Conservation (phyloP, 2,329 filamentous ascomycete genomes). For the Phyllosticta citriasiana region DNA sequence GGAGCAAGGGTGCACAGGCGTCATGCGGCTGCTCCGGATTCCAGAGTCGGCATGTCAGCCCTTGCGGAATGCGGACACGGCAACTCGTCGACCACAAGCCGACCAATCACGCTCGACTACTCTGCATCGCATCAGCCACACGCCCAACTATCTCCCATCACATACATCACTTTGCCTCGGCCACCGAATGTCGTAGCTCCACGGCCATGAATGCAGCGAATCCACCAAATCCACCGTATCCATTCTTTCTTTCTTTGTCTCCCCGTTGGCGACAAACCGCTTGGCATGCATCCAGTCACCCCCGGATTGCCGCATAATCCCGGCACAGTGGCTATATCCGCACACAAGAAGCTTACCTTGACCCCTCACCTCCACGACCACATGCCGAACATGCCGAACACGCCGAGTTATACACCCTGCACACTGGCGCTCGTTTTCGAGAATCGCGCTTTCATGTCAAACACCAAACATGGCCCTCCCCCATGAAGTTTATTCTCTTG, state of each 20-base stretch:
- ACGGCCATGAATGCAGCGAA: background rate
- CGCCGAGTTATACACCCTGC: too few relatives aligned
- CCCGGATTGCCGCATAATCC: background rate
- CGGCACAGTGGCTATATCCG: background rate
- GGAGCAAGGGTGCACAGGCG: background rate
- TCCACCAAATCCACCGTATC: background rate
- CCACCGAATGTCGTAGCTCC: background rate
- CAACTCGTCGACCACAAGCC: background rate
- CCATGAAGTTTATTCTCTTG: background rate
- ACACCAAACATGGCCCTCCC: constrained; percentile 1
- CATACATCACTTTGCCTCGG: background rate
- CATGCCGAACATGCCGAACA: background rate
- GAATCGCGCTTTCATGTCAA: background rate
- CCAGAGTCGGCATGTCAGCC: background rate
- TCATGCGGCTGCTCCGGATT: background rate
- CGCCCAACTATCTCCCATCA: background rate
- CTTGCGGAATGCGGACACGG: constrained; percentile 5
- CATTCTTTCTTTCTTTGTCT: too few relatives aligned
- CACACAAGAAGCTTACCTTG: background rate
- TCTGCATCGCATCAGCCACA: background rate
- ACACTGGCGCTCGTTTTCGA: too few relatives aligned
- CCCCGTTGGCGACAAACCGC: too few relatives aligned
- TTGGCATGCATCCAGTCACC: background rate
- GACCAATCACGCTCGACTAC: background rate
- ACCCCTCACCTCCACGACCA: background rate